Percentiles rank a stretch among this genome's conserved stretches.
These are phyloP conservation scores for Boletus smithii DNA, from an alignment of 1,284 basidiomycete genomes.

Conservation along the genomic window DNA sequence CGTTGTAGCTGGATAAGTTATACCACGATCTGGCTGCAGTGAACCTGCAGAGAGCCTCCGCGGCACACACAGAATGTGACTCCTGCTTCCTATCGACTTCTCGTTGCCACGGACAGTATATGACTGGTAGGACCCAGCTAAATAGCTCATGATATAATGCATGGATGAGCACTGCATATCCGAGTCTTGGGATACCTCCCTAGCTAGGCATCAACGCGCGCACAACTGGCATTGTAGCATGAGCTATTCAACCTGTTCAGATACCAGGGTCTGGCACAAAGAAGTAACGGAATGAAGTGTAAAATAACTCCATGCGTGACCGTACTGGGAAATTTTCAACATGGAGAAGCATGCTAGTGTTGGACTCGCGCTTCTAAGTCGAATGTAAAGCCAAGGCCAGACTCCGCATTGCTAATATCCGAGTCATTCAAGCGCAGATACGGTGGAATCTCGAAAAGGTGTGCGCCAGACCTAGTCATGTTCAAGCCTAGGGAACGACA, in stretches of 20 bases:
- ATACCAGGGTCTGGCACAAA: not conserved
- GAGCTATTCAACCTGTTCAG: slow-evolving; percentile 8
- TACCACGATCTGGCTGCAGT: too few relatives aligned
- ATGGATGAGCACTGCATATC: not conserved
- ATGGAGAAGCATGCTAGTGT: not conserved
- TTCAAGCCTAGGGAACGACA: too few relatives aligned
- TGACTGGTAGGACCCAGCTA: not conserved
- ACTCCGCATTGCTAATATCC: not conserved
- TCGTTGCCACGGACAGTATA: too few relatives aligned
- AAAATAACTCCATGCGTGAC: too few relatives aligned
- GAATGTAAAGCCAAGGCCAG: too few relatives aligned
- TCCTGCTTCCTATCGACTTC: too few relatives aligned
- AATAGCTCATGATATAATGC: slow-evolving; percentile 20
- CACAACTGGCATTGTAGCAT: slow-evolving; percentile 12
- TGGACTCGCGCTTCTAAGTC: not conserved
- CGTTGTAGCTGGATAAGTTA: not conserved
- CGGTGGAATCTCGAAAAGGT: not conserved
- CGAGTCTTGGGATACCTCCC: not conserved
- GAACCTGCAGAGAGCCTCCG: too few relatives aligned
- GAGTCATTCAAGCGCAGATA: not conserved
- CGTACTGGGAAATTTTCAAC: not conserved
- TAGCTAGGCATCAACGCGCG: not conserved
- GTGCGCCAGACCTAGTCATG: too few relatives aligned
- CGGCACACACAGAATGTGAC: too few relatives aligned
- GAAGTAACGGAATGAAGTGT: too few relatives aligned